Evolutionary conservation across 2,329 filamentous ascomycete genomes (phyloP), one percentile per base, ranked within the genome.

Genomic region (Penicillium verrucosum): DNA sequence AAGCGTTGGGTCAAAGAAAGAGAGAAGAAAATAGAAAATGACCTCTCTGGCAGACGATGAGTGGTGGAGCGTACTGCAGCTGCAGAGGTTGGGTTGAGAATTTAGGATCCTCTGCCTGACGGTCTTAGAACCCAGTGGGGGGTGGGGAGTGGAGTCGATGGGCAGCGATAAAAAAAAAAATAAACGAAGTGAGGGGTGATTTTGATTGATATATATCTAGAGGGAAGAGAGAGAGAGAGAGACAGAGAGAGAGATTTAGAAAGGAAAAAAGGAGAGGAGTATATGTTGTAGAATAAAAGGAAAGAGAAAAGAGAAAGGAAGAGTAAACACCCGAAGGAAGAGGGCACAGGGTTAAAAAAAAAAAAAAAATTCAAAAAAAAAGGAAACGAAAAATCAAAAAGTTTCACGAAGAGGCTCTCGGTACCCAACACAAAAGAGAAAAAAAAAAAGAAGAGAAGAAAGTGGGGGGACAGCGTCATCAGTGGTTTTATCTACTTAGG

Each of bases 51-150:
- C 50, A 50, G 43, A 37, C 54, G 44, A 51, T 58, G 57, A 64
- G 54, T 65, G 62, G 62, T 61, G 56, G 62, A 54, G 34, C 38
- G 44, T 45, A 44, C 54, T 65, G 64, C 63, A 65, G 64, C 59
- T 66, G 64, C 64, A 66, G 61, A 40, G 51, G 57, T 65, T 61
- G 63, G 63, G 57, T 59, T 60, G 47, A 56, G 58, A 54, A 55
- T 59, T 54, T 57, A 41, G 49, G 46, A 46, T 56, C 53, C 47
- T 59, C 52, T 62, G 64, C 62, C 64, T 65, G 63, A 64, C 63
- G 54, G 54, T 57, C 50, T 57, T 62, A 59, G 59, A 62, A 63
- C 59, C 58, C 57, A 42, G 63, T 65, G 63, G 62, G 58, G 59
- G 21, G 21, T 21, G 21, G 59, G 21, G 54, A 56, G 56, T 53